A percentile compares a stretch with the other conserved stretches of the same genome.
Evolutionary conservation across 257 asterid species (phyloP).

Genomic region (Cynanchum wilfordii): DNA sequence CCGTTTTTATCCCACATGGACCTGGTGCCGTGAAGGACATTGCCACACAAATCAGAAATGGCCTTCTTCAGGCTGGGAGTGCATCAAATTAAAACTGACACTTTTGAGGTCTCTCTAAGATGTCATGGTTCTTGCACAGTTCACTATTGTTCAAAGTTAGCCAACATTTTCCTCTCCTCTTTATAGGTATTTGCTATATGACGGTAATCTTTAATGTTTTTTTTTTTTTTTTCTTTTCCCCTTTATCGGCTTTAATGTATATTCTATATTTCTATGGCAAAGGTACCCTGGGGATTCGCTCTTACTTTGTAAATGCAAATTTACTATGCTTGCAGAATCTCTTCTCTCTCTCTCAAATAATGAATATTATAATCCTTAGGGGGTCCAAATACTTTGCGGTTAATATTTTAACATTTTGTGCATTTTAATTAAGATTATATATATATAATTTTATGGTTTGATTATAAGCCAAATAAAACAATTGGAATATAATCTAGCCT

Average conservation of each 20-base stretch:
- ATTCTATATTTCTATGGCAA: too few species aligned
- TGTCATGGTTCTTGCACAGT: not conserved
- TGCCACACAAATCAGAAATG: constrained; percentile 36
- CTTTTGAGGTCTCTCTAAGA: not conserved
- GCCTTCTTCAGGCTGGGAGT: constrained; percentile 32
- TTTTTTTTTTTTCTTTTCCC: too few species aligned
- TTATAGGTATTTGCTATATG: not conserved
- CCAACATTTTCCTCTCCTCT: not conserved
- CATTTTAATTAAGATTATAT: too few species aligned
- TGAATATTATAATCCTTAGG: not conserved
- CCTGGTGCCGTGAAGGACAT: constrained; percentile 42
- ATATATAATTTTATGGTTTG: too few species aligned
- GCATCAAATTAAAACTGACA: not conserved
- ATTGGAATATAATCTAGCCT: too few species aligned
- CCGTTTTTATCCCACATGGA: constrained; percentile 38
- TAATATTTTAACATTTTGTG: too few species aligned
- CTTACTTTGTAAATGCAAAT: not conserved
- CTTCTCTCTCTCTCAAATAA: not conserved
- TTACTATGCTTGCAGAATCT: not conserved
- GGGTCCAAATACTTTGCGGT: too few species aligned
- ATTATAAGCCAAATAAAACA: too few species aligned
- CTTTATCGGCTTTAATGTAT: not conserved
- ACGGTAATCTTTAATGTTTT: not conserved
- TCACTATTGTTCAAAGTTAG: not conserved
- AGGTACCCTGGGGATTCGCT: not conserved